Conservation (phyloP, 2,329 filamentous ascomycete genomes). For the Chaetomium sp. region DNA sequence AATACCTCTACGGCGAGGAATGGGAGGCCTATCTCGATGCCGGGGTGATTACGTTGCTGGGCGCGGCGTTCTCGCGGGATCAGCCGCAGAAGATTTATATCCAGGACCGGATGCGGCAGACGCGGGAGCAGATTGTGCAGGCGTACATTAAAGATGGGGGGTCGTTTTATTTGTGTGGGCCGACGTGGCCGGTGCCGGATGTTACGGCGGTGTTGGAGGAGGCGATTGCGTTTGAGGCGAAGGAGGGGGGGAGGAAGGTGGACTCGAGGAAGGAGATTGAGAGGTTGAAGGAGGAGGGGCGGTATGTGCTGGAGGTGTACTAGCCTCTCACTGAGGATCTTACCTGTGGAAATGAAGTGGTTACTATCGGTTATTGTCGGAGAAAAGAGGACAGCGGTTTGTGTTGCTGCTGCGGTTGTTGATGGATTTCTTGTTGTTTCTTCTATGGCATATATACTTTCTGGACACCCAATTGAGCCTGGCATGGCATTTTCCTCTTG, state of each 20-base stretch:
- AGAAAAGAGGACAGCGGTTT: background rate
- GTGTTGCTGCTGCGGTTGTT: too few species aligned
- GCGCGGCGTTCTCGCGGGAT: slow-evolving; percentile 90
- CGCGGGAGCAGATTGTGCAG: slow-evolving; percentile 70
- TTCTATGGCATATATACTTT: background rate
- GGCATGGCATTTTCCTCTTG: background rate
- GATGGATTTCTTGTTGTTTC: background rate
- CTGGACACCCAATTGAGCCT: background rate
- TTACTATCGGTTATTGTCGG: background rate
- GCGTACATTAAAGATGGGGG: slow-evolving; percentile 85
- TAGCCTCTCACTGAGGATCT: slow-evolving; percentile 38
- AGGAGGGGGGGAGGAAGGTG: slow-evolving; percentile 67
- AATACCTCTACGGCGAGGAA: slow-evolving; percentile 98
- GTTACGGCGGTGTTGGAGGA: slow-evolving; percentile 92
- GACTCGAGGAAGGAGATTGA: slow-evolving; percentile 90
- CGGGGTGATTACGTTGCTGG: slow-evolving; percentile 89
- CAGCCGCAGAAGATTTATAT: slow-evolving; percentile 99
- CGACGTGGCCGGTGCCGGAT: slow-evolving; percentile 97
- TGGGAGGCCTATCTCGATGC: slow-evolving; percentile 98
- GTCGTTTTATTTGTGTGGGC: slow-evolving; percentile 93
- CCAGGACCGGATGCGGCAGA: slow-evolving; percentile 94
- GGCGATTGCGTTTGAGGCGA: slow-evolving; percentile 73
- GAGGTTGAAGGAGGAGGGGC: slow-evolving; percentile 85
- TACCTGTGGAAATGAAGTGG: background rate
- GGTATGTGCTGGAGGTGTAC: slow-evolving; percentile 97